Evolutionary conservation across 192 early-diverging fungal species (phyloP).

Genomic region (Phlyctochytrium arcticum): DNA sequence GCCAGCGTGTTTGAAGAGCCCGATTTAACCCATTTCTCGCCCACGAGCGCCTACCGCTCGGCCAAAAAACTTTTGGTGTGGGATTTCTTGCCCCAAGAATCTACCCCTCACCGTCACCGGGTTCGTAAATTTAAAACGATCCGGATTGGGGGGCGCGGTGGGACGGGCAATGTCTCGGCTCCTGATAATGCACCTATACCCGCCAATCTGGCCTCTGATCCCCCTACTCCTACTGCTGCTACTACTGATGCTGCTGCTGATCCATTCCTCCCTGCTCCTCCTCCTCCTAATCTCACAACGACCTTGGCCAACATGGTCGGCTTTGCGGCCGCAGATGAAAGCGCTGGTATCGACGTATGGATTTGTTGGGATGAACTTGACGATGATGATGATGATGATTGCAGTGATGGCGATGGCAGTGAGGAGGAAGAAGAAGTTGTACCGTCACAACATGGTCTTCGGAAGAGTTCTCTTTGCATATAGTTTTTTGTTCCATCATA

Average conservation of each 20-base stretch:
- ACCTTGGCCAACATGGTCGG: too few relatives aligned
- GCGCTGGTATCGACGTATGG: slow-evolving; percentile 18
- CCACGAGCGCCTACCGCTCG: not conserved
- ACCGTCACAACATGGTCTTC: too few relatives aligned
- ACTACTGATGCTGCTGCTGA: not conserved
- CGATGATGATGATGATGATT: too few relatives aligned
- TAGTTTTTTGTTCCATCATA: too few relatives aligned
- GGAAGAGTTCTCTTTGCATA: too few relatives aligned
- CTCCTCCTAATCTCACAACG: too few relatives aligned
- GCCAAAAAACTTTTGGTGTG: slow-evolving; percentile 10
- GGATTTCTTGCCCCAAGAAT: slow-evolving; percentile 9
- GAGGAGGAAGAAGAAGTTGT: too few relatives aligned
- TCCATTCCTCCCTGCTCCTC: too few relatives aligned
- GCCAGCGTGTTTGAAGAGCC: slow-evolving; percentile 13
- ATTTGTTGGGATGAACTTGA: slow-evolving; percentile 34
- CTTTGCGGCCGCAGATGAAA: slow-evolving; percentile 1
- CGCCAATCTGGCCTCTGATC: not conserved
- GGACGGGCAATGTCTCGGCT: not conserved
- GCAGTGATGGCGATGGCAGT: too few relatives aligned
- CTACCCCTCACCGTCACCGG: not conserved
- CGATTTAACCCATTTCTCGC: not conserved
- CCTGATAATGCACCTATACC: not conserved
- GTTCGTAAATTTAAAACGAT: not conserved
- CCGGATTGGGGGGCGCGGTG: slow-evolving; percentile 1
- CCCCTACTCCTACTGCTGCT: too few relatives aligned